Conservation (phyloP, 345 rosid genomes). For the Syzygium oleosum region DNA sequence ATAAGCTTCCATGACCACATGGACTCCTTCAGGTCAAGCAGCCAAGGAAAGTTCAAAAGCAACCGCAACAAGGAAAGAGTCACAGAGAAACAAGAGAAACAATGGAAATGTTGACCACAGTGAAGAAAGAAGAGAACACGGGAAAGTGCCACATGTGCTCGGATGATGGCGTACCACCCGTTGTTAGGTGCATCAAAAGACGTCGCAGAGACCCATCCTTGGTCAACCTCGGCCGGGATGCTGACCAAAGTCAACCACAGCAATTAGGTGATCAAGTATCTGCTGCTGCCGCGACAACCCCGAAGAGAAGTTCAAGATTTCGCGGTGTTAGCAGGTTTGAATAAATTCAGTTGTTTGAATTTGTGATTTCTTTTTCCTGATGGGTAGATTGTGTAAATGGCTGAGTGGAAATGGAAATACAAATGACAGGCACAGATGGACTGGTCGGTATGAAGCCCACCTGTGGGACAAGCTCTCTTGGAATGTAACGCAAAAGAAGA, state of each 20-base stretch:
- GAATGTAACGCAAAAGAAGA: constrained; percentile 61
- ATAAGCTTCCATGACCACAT: neutral
- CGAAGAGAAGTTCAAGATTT: constrained; percentile 63
- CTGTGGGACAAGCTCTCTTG: constrained; percentile 69
- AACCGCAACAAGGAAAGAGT: neutral
- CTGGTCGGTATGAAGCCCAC: constrained; percentile 62
- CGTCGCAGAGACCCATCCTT: constrained; percentile 31
- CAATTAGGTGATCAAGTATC: constrained; percentile 19
- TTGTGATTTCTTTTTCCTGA: neutral
- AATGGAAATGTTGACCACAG: constrained; percentile 21
- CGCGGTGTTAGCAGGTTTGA: constrained; percentile 60
- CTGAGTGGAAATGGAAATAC: neutral
- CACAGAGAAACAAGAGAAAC: neutral
- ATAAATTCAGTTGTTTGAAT: neutral
- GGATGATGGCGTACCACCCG: constrained; percentile 3
- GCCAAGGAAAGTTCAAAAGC: neutral
- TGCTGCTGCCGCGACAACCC: constrained; percentile 31
- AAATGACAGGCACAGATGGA: constrained; percentile 50
- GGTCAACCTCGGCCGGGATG: neutral
- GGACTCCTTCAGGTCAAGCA: neutral
- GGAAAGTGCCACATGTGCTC: constrained; percentile 12
- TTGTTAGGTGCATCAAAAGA: constrained; percentile 25
- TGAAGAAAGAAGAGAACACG: constrained; percentile 25
- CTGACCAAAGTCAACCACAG: constrained; percentile 9
- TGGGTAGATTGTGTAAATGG: neutral